Conservation (phyloP, 768 basidiomycete genomes). For the Polyporus arcularius region DNA sequence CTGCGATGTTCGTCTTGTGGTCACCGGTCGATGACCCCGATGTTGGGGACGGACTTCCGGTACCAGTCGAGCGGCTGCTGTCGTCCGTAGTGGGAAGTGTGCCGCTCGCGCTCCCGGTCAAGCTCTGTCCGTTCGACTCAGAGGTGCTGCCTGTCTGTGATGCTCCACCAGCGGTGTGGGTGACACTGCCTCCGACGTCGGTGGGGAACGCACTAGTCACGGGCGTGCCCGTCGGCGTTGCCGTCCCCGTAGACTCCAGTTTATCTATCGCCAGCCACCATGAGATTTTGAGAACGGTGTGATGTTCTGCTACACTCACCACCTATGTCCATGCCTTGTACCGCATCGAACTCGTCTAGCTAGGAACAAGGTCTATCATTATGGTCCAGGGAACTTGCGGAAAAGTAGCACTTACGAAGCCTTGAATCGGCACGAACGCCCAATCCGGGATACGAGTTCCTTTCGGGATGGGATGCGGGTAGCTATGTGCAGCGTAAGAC, state of each 20-base stretch:
- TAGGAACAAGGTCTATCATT: neutral
- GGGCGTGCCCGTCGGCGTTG: neutral
- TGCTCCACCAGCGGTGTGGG: too few relatives aligned
- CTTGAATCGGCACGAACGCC: neutral
- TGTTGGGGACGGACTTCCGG: neutral
- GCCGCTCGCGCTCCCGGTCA: neutral
- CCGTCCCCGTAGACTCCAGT: neutral
- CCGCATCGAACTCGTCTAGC: neutral
- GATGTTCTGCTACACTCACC: neutral
- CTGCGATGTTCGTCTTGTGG: neutral
- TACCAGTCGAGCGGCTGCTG: neutral
- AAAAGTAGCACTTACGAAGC: neutral
- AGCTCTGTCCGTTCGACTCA: neutral
- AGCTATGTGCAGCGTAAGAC: neutral
- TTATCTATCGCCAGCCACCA: neutral
- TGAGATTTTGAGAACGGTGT: neutral
- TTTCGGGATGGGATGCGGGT: slow-evolving; percentile 1
- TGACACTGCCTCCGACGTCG: too few relatives aligned
- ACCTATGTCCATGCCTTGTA: neutral
- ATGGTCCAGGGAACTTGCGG: neutral
- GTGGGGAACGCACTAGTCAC: neutral
- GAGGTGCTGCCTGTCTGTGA: too few relatives aligned
- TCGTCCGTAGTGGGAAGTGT: neutral
- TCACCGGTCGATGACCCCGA: neutral
- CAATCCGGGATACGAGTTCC: slow-evolving; percentile 3